These are phyloP conservation scores for Aspergillus egyptiacus DNA, from an alignment of 495 filamentous ascomycete genomes.

Conservation along the genomic window DNA sequence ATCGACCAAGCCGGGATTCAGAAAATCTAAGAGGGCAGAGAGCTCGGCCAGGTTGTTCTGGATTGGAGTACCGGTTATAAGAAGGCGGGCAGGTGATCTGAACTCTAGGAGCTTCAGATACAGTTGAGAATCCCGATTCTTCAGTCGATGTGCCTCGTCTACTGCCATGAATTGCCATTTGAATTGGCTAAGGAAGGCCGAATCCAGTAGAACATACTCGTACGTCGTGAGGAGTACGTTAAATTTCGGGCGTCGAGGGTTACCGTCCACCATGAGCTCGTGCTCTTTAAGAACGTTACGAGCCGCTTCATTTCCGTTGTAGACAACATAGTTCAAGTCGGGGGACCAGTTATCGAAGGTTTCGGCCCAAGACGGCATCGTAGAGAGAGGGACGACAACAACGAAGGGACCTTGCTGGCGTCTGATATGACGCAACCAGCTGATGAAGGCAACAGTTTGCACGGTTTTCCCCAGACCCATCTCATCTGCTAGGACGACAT, in stretches of 20 bases:
- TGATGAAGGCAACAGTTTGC: slow-evolving; percentile 94
- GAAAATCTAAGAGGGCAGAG: slow-evolving; percentile 86
- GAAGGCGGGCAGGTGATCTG: slow-evolving; percentile 72
- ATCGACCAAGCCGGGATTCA: slow-evolving; percentile 80
- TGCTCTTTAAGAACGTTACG: slow-evolving; percentile 79
- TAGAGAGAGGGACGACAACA: slow-evolving; percentile 89
- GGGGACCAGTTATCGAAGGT: slow-evolving; percentile 97
- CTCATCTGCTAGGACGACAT: slow-evolving; percentile 95
- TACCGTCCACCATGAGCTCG: slow-evolving; percentile 79
- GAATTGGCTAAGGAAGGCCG: slow-evolving; percentile 69
- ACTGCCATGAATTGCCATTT: slow-evolving; percentile 97
- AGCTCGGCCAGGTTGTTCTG: slow-evolving; percentile 95
- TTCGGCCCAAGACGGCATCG: slow-evolving; percentile 95
- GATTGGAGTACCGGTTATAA: slow-evolving; percentile 96
- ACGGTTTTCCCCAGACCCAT: slow-evolving; percentile 99
- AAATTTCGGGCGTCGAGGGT: slow-evolving; percentile 81
- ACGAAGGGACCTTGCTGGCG: slow-evolving; percentile 90
- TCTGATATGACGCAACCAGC: slow-evolving; percentile 91
- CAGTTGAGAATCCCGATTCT: slow-evolving; percentile 90
- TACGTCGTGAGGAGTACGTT: slow-evolving; percentile 93
- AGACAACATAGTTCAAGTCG: slow-evolving; percentile 94
- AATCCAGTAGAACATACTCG: slow-evolving; percentile 83
- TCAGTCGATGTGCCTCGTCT: slow-evolving; percentile 94
- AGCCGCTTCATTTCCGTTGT: slow-evolving; percentile 79
- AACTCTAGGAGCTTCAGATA: slow-evolving; percentile 82